These are phyloP conservation scores for Codiaeum variegatum DNA, from an alignment of 441 rosid genomes.

Conservation along the genomic window DNA sequence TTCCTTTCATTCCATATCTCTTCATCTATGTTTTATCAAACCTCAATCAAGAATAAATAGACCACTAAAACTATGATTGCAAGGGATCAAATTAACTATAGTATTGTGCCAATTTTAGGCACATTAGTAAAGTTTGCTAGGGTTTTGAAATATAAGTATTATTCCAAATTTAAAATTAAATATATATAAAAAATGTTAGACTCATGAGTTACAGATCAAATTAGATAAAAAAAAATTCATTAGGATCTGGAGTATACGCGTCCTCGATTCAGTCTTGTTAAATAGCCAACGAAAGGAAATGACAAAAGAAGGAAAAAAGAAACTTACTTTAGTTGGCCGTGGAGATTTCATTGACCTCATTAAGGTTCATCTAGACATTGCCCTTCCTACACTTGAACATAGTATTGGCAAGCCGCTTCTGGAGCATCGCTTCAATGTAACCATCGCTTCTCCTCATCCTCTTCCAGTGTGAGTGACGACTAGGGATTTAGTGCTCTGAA, in stretches of 20 bases:
- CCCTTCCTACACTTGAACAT: slow-evolving; percentile 76
- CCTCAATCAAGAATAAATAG: not conserved
- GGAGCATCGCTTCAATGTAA: slow-evolving; percentile 78
- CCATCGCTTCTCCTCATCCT: slow-evolving; percentile 35
- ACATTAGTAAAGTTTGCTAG: not conserved
- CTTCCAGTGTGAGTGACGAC: not conserved
- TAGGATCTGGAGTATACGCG: not conserved
- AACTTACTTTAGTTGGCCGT: slow-evolving; percentile 84
- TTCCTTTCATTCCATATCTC: too few relatives aligned
- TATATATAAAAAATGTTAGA: not conserved
- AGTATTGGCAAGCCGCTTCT: slow-evolving; percentile 85
- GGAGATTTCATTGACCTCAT: slow-evolving; percentile 76
- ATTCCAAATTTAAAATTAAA: not conserved
- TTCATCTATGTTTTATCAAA: too few relatives aligned
- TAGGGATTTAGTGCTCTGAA: slow-evolving; percentile 1
- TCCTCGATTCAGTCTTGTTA: not conserved
- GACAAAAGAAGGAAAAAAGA: not conserved
- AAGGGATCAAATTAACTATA: not conserved
- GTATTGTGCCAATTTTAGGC: not conserved
- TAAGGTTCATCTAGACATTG: slow-evolving; percentile 86
- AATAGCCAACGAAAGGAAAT: not conserved
- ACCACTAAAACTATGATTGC: not conserved
- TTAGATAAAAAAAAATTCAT: not conserved
- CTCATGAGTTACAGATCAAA: not conserved
- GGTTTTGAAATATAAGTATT: not conserved